Conservation (phyloP, 106 monocot genomes). For the Dactylorhiza incarnata region DNA sequence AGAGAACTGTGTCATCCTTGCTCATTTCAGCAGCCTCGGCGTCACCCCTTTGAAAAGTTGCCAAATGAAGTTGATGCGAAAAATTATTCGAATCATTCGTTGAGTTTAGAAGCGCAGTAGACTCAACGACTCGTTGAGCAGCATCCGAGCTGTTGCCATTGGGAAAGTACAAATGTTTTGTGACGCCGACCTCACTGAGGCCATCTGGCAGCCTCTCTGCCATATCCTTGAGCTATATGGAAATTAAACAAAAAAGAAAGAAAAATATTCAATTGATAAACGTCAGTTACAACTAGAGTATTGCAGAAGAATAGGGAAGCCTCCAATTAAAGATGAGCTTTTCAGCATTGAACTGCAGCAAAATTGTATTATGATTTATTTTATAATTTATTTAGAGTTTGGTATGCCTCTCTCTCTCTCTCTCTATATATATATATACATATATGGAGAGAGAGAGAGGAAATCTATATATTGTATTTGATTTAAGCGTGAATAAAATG, state of each 20-base stretch:
- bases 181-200: slow-evolving; percentile 20
- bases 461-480: too few species aligned
- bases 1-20: slow-evolving; percentile 7
- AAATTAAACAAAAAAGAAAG: neutral
- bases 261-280: neutral
- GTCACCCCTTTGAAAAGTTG: slow-evolving; percentile 6
- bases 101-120: slow-evolving; percentile 10
- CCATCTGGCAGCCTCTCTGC: slow-evolving; percentile 45
- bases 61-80: neutral
- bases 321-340: too few species aligned
- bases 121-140: slow-evolving; percentile 3
- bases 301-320: too few species aligned
- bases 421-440: too few species aligned
- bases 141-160: slow-evolving; percentile 28
- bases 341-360: too few species aligned
- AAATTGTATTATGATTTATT: too few species aligned
- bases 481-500: too few species aligned
- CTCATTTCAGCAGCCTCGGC: slow-evolving; percentile 11
- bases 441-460: too few species aligned
- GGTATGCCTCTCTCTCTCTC: too few species aligned
- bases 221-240: slow-evolving; percentile 46
- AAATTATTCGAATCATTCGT: slow-evolving; percentile 10
- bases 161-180: slow-evolving; percentile 11
- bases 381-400: too few species aligned
- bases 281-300: too few species aligned